Evolutionary conservation across 2,329 filamentous ascomycete species (phyloP).

Genomic region (Gnomoniopsis sp.): DNA sequence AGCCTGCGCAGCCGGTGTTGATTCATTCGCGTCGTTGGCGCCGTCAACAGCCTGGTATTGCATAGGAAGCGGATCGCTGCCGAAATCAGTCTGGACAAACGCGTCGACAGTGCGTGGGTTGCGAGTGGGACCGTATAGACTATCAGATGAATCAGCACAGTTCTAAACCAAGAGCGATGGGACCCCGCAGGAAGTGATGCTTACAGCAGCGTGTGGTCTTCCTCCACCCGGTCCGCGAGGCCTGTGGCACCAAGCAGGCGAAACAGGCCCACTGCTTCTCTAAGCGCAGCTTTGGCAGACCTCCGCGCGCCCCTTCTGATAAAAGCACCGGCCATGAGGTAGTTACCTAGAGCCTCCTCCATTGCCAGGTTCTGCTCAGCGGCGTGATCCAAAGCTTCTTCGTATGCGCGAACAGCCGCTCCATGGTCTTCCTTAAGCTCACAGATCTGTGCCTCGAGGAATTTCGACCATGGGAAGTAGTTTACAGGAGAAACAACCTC

Average conservation of each 20-base stretch:
- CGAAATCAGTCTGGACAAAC: conserved; percentile 69
- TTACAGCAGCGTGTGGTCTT: conserved; percentile 66
- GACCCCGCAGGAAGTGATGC: no score
- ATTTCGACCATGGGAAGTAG: conserved; percentile 65
- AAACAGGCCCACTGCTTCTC: conserved; percentile 66
- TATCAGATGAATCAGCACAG: no score
- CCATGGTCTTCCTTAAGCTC: conserved; percentile 59
- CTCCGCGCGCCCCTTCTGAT: conserved; percentile 62
- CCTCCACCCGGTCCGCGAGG: conserved; percentile 64
- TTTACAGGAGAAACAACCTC: conserved; percentile 64
- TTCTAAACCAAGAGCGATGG: no score
- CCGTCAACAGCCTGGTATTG: conserved; percentile 48
- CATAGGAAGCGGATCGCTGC: conserved; percentile 50
- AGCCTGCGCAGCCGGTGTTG: conserved; percentile 40
- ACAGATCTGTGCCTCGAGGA: conserved; percentile 65
- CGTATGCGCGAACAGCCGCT: conserved; percentile 60
- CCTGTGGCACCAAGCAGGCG: conserved; percentile 66
- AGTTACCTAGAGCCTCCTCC: conserved; percentile 71
- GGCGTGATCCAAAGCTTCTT: conserved; percentile 69
- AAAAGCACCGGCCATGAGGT: conserved; percentile 70
- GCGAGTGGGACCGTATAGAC: conserved; percentile 57
- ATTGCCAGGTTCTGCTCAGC: conserved; percentile 63
- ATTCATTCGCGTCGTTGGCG: conserved; percentile 37
- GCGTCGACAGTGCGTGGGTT: conserved; percentile 59
- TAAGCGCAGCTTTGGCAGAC: conserved; percentile 65